Evolutionary conservation across 2,329 filamentous ascomycete species (phyloP).

Genomic region (Rugonectria rugulosa): DNA sequence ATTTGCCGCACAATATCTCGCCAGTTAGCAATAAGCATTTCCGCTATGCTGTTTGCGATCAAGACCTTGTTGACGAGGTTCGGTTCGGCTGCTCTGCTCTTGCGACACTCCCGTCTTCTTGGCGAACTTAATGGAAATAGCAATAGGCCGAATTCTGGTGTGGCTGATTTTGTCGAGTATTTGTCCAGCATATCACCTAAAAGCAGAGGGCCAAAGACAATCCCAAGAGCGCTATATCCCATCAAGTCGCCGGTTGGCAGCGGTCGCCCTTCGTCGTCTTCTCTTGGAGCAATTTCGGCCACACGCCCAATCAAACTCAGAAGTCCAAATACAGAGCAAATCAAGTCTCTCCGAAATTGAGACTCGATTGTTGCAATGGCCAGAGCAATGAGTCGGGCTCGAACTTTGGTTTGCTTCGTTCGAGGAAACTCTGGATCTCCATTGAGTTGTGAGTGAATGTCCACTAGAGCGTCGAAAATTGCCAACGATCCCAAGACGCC

Average conservation of each 20-base stretch:
- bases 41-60: constrained; percentile 65
- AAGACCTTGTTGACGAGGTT: constrained; percentile 62
- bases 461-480: constrained; percentile 68
- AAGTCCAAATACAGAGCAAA: constrained; percentile 72
- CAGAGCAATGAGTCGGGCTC: constrained; percentile 71
- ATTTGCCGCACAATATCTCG: constrained; percentile 68
- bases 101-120: constrained; percentile 42
- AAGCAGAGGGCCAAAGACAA: constrained; percentile 71
- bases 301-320: constrained; percentile 66
- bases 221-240: constrained; percentile 69
- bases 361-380: constrained; percentile 67
- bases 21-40: constrained; percentile 74
- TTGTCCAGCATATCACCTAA: constrained; percentile 63
- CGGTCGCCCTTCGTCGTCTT: constrained; percentile 59
- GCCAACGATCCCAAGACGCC: constrained; percentile 70
- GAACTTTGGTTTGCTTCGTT: constrained; percentile 63
- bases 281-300: constrained; percentile 61
- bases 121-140: constrained; percentile 54
- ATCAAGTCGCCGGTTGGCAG: constrained; percentile 66
- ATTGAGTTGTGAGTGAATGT: constrained; percentile 64
- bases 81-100: constrained; percentile 25
- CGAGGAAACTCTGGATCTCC: constrained; percentile 58
- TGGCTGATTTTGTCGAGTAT: constrained; percentile 57
- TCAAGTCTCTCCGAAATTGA: constrained; percentile 66
- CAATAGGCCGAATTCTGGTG: constrained; percentile 51